Evolutionary conservation across 257 asterid genomes (phyloP).

Genomic region (Cruciata laevipes): DNA sequence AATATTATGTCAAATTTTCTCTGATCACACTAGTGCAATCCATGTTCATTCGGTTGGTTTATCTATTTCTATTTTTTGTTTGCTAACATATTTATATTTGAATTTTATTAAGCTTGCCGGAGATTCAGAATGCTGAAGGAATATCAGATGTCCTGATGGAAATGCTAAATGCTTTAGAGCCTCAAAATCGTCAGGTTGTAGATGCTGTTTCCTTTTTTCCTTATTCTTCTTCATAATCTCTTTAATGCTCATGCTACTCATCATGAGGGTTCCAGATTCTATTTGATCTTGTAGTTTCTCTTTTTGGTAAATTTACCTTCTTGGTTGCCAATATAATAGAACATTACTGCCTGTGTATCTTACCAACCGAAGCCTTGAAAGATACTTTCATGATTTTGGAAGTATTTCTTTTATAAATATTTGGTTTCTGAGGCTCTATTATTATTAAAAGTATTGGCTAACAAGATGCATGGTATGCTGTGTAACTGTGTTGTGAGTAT

Average conservation of each 20-base stretch:
- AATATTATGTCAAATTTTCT: background rate
- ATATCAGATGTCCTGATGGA: constrained; percentile 71
- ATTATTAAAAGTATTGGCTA: background rate
- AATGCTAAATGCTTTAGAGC: constrained; percentile 80
- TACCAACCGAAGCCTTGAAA: background rate
- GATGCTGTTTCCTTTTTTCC: background rate
- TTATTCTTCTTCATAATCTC: background rate
- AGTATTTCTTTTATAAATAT: background rate
- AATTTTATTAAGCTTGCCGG: constrained; percentile 49
- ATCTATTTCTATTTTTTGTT: background rate
- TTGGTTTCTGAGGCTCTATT: background rate
- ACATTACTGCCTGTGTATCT: background rate
- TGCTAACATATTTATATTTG: background rate
- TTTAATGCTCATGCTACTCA: background rate
- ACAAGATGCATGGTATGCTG: background rate
- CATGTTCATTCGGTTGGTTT: background rate
- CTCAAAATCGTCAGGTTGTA: constrained; percentile 62
- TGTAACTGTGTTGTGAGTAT: background rate
- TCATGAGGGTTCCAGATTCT: background rate
- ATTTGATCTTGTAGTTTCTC: too few species aligned
- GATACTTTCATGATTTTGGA: background rate
- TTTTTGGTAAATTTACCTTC: background rate
- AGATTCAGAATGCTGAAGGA: constrained; percentile 85
- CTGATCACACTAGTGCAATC: background rate
- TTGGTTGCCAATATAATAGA: background rate